Percentiles rank a stretch among this genome's conserved stretches.
These are phyloP conservation scores for Russula dissimulans DNA, from an alignment of 768 basidiomycete species.

Conservation along the genomic window DNA sequence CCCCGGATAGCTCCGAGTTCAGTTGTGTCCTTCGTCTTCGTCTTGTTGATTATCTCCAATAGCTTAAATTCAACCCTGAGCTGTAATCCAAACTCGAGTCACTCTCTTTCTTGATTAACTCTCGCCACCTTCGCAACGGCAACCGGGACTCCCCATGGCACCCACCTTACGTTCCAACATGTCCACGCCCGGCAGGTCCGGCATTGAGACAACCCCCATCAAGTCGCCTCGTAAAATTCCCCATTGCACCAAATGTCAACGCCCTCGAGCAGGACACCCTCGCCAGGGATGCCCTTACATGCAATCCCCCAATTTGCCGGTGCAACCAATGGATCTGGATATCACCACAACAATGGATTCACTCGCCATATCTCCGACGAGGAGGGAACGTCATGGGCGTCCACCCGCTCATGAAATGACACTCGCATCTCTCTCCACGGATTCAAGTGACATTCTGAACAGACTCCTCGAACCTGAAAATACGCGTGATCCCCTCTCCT, in stretches of 20 bases:
- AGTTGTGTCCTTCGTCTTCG: neutral
- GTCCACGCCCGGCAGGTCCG: conserved; percentile 3
- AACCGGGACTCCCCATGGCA: conserved; percentile 1
- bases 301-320: neutral
- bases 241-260: conserved; percentile 47
- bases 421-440: conserved; percentile 43
- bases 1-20: neutral
- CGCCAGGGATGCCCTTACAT: conserved; percentile 51
- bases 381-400: conserved; percentile 24
- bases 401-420: conserved; percentile 29
- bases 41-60: neutral
- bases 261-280: conserved; percentile 51
- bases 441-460: conserved; percentile 39
- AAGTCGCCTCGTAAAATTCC: conserved; percentile 43
- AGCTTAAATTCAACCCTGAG: no score
- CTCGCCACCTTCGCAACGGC: neutral
- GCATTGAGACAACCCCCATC: conserved; percentile 22
- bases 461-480: conserved; percentile 39
- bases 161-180: conserved; percentile 13
- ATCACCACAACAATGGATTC: conserved; percentile 12
- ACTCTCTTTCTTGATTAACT: neutral
- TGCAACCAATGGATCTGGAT: neutral
- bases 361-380: conserved; percentile 13
- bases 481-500: conserved; percentile 24
- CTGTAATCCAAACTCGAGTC: neutral